phyloP scores from a whole-genome alignment of 2,329 filamentous ascomycete species.

The Arthrobotrys conoides region DNA sequence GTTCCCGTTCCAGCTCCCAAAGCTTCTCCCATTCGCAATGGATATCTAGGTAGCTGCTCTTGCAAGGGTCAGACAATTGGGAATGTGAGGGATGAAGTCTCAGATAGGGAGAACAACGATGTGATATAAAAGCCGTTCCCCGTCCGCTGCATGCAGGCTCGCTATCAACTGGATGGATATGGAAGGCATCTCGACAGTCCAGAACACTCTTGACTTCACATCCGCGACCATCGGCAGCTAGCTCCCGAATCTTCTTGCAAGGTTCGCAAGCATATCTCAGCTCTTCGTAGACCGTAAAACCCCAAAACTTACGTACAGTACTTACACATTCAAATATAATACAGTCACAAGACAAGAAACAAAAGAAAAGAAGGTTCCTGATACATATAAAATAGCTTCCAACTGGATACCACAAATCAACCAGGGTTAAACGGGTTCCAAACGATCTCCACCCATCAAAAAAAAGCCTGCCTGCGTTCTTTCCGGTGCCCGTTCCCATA shows the following conservation, averaged over 20 bases:
- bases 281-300: constrained; percentile 6
- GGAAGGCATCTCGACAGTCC: constrained; percentile 23
- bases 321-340: too few species aligned
- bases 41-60: constrained; percentile 15
- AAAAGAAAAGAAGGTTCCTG: background rate
- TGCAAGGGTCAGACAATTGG: constrained; percentile 10
- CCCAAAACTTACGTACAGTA: background rate
- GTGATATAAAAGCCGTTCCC: constrained; percentile 46
- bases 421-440: constrained; percentile 25
- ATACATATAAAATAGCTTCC: constrained; percentile 14
- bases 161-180: constrained; percentile 6
- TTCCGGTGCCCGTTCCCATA: constrained; percentile 36
- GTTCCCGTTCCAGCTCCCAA: constrained; percentile 8
- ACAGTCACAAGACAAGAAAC: constrained; percentile 19
- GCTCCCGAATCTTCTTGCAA: constrained; percentile 10
- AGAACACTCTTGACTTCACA: constrained; percentile 27
- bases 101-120: constrained; percentile 25
- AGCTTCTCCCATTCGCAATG: constrained; percentile 11
- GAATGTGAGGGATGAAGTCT: constrained; percentile 15
- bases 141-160: constrained; percentile 12
- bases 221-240: background rate
- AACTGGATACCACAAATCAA: constrained; percentile 20
- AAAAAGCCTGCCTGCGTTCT: too few species aligned
- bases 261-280: constrained; percentile 2
- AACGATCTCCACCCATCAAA: constrained; percentile 28